Conservation (phyloP, 345 rosid species). For the Arabis hirsuta region DNA sequence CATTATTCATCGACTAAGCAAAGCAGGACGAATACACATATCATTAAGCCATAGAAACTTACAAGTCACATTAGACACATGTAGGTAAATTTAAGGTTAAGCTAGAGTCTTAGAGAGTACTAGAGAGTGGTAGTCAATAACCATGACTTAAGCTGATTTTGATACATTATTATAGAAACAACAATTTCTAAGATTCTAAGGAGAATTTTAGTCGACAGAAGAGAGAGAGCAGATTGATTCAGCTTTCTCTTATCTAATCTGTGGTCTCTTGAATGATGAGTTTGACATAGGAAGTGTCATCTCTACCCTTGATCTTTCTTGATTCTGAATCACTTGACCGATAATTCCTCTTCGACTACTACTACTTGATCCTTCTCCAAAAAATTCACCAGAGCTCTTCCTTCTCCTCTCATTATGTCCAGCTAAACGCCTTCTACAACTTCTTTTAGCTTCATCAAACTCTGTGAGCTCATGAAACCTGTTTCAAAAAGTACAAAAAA, state of each 20-base stretch:
- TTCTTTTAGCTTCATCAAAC: constrained; percentile 84
- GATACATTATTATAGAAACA: constrained; percentile 28
- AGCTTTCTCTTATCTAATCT: constrained; percentile 43
- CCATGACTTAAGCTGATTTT: constrained; percentile 35
- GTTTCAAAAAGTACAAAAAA: constrained; percentile 5
- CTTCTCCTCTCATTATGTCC: constrained; percentile 88
- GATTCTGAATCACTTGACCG: constrained; percentile 31
- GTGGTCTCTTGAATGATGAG: constrained; percentile 44
- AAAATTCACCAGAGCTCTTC: constrained; percentile 60
- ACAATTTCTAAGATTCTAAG: constrained; percentile 6
- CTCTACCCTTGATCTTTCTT: constrained; percentile 45
- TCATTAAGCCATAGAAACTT: constrained; percentile 24
- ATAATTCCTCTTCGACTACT: constrained; percentile 51
- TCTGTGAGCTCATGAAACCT: constrained; percentile 62
- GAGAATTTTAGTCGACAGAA: constrained; percentile 60
- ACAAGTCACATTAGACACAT: constrained; percentile 3
- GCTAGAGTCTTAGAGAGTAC: constrained; percentile 7
- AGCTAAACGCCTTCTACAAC: constrained; percentile 76
- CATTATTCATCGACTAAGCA: background rate
- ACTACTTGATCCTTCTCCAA: constrained; percentile 59
- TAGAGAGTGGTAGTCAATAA: constrained; percentile 33
- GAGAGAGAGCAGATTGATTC: constrained; percentile 69
- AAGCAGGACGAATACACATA: background rate
- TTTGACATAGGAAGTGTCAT: constrained; percentile 43
- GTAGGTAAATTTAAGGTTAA: constrained; percentile 10